phyloP scores from a whole-genome alignment of 495 filamentous ascomycete genomes.

The Aspergillus homomorphus region DNA sequence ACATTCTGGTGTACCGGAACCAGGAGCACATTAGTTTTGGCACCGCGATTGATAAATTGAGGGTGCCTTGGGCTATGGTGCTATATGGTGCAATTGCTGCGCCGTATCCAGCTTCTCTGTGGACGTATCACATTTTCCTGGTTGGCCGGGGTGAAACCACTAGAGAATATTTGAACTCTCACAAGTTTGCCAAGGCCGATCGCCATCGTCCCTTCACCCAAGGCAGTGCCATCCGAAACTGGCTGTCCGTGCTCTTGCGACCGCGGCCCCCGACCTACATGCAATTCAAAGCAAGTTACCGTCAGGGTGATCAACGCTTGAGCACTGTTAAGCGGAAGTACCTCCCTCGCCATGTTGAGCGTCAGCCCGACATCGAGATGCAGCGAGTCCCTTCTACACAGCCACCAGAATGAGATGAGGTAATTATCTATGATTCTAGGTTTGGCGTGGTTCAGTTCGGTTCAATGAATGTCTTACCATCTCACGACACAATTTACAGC shows the following conservation, averaged over 20 bases:
- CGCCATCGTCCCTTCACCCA: conserved; percentile 89
- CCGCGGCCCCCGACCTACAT: conserved; percentile 88
- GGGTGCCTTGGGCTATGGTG: conserved; percentile 85
- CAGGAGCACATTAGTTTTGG: conserved; percentile 61
- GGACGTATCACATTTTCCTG: conserved; percentile 85
- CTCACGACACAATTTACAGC: not conserved
- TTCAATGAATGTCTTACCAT: conserved; percentile 7
- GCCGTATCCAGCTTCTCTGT: conserved; percentile 80
- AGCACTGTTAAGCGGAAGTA: conserved; percentile 57
- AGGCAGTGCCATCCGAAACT: conserved; percentile 71
- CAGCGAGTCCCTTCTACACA: conserved; percentile 42
- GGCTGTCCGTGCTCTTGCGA: conserved; percentile 73
- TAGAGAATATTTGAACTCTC: conserved; percentile 89
- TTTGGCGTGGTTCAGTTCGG: not conserved
- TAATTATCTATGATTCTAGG: not conserved
- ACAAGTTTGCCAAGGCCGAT: conserved; percentile 89
- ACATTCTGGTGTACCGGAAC: conserved; percentile 69
- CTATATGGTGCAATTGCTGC: conserved; percentile 73
- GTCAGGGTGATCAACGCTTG: conserved; percentile 82
- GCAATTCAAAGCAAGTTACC: conserved; percentile 74
- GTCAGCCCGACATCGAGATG: conserved; percentile 60
- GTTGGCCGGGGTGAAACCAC: conserved; percentile 91
- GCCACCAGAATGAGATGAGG: not conserved
- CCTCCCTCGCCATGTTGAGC: conserved; percentile 48
- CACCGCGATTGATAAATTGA: conserved; percentile 60